Conservation (phyloP, 768 basidiomycete species). For the Tricholoma sp. region DNA sequence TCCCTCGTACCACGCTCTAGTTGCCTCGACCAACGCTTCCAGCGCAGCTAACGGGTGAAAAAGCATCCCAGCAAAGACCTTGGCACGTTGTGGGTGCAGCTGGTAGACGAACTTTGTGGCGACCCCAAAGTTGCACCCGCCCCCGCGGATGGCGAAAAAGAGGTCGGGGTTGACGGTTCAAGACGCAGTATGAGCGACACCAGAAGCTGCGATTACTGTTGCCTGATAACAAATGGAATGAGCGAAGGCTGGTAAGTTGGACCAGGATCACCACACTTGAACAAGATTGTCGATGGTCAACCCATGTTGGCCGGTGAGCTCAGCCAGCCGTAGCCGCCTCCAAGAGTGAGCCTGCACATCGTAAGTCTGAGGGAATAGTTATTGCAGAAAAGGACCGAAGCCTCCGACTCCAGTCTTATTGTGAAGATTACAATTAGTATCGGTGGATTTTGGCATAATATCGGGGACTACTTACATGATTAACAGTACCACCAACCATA, state of each 20-base stretch:
- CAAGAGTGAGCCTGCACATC: conserved; percentile 36
- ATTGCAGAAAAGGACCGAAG: conserved; percentile 19
- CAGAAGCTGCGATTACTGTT: conserved; percentile 15
- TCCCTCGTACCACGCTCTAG: conserved; percentile 33
- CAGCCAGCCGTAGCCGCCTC: conserved; percentile 54
- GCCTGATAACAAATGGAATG: conserved; percentile 2
- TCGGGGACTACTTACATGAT: conserved; percentile 32
- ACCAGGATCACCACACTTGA: conserved; percentile 17
- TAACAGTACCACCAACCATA: conserved; percentile 35
- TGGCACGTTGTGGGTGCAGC: conserved; percentile 43
- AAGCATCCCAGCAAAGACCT: conserved; percentile 38
- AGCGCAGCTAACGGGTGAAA: conserved; percentile 27
- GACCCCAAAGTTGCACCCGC: conserved; percentile 51
- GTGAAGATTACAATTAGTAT: not conserved
- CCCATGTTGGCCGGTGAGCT: conserved; percentile 39
- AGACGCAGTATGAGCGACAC: conserved; percentile 18
- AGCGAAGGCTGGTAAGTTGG: not conserved
- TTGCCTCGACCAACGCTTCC: conserved; percentile 25
- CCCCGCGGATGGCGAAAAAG: conserved; percentile 50
- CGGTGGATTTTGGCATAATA: not conserved
- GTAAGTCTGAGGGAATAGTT: not conserved
- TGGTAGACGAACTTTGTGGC: conserved; percentile 46
- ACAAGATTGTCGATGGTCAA: conserved; percentile 45
- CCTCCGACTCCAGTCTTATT: conserved; percentile 44
- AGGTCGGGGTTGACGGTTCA: conserved; percentile 36